A percentile compares a stretch with the other conserved stretches of the same genome.
Conservation (phyloP, 2,329 filamentous ascomycete genomes). For the Pseudocercospora pini-densiflorae region DNA sequence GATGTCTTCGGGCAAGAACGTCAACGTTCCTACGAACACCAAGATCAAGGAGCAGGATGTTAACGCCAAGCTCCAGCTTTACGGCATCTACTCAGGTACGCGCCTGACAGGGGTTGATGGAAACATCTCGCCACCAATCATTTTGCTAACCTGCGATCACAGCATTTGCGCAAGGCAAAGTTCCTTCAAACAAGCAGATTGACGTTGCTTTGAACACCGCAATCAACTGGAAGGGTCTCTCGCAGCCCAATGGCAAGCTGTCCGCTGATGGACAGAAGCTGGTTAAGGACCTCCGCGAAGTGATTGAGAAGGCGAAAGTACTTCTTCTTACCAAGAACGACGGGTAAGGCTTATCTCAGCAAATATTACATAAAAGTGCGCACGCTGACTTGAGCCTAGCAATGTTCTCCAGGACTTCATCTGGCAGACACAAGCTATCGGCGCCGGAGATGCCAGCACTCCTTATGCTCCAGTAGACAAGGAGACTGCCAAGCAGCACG, state of each 20-base stretch:
- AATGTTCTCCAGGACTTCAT: conserved; percentile 96
- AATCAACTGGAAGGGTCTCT: conserved; percentile 71
- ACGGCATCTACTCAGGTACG: conserved; percentile 72
- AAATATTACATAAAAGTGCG: neutral
- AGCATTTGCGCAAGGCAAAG: conserved; percentile 88
- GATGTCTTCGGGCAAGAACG: conserved; percentile 44
- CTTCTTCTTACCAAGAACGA: conserved; percentile 93
- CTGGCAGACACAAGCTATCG: conserved; percentile 84
- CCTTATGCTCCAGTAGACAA: conserved; percentile 74
- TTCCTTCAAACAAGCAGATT: conserved; percentile 94
- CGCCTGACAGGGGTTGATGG: neutral
- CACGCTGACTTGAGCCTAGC: conserved; percentile 11
- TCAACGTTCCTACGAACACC: conserved; percentile 75
- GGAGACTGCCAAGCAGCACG: conserved; percentile 79
- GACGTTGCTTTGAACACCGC: conserved; percentile 93
- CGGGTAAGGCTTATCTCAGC: conserved; percentile 49
- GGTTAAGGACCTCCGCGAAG: conserved; percentile 74
- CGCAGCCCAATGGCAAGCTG: conserved; percentile 73
- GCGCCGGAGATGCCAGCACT: conserved; percentile 62
- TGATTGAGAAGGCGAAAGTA: conserved; percentile 82
- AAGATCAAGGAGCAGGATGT: conserved; percentile 83
- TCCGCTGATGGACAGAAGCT: conserved; percentile 82
- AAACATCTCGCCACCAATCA: conserved; percentile 47
- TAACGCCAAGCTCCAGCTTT: conserved; percentile 92
- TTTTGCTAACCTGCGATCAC: conserved; percentile 7